A percentile compares a stretch with the other conserved stretches of the same genome.
Conservation (phyloP, 2,329 filamentous ascomycete genomes). For the Microdochium bolleyi region DNA sequence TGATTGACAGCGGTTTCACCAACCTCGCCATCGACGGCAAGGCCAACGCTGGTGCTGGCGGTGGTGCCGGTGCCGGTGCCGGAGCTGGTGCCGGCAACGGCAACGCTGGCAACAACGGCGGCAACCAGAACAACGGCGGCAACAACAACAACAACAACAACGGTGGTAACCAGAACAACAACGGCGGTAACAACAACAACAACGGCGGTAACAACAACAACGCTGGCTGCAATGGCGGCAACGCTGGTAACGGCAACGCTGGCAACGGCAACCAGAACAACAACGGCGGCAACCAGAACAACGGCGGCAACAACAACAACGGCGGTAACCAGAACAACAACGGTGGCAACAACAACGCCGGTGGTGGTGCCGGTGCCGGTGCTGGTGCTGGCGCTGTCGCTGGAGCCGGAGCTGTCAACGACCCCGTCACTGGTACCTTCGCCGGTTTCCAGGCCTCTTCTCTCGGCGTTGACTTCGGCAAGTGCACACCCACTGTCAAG, state of each 20-base stretch:
- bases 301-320: slow-evolving; percentile 9
- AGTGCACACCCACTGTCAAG: slow-evolving; percentile 49
- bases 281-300: slow-evolving; percentile 7
- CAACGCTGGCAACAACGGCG: slow-evolving; percentile 8
- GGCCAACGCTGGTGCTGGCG: slow-evolving; percentile 8
- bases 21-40: slow-evolving; percentile 40
- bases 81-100: not conserved
- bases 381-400: slow-evolving; percentile 8
- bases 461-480: slow-evolving; percentile 40
- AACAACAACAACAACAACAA: slow-evolving; percentile 8
- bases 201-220: not conserved
- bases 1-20: slow-evolving; percentile 52
- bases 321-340: slow-evolving; percentile 1
- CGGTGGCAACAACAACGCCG: slow-evolving; percentile 5
- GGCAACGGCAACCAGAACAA: slow-evolving; percentile 3
- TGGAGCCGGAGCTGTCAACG: slow-evolving; percentile 19
- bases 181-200: slow-evolving; percentile 1
- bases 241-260: slow-evolving; percentile 1
- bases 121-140: slow-evolving; percentile 4
- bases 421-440: slow-evolving; percentile 22
- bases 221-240: slow-evolving; percentile 1
- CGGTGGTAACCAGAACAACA: slow-evolving; percentile 9
- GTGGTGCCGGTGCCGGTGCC: slow-evolving; percentile 13
- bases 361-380: slow-evolving; percentile 3
- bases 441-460: slow-evolving; percentile 20